Evolutionary conservation across 2,329 filamentous ascomycete species (phyloP).

Genomic region (Leptographium radiaticola): DNA sequence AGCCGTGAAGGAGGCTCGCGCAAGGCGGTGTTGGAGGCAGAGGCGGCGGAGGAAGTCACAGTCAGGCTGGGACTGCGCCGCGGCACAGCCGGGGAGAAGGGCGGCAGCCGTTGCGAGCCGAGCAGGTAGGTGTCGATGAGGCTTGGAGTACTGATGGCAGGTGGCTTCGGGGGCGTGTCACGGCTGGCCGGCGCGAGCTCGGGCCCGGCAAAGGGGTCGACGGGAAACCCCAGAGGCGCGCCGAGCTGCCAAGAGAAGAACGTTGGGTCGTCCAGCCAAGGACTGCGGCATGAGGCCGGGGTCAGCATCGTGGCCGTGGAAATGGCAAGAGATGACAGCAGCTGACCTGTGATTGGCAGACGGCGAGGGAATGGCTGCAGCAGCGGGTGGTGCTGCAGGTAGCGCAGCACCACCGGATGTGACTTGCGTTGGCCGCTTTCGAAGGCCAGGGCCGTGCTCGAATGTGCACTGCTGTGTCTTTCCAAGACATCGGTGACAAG

Average conservation of each 20-base stretch:
- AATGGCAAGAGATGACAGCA: background rate
- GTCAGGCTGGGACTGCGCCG: background rate
- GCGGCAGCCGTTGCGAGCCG: background rate
- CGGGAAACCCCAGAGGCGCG: background rate
- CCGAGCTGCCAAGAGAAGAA: background rate
- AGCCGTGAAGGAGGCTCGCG: too few relatives aligned
- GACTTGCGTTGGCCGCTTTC: background rate
- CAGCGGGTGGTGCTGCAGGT: background rate
- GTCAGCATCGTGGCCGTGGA: background rate
- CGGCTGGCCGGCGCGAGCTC: too few relatives aligned
- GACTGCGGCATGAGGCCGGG: background rate
- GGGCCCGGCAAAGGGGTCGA: background rate
- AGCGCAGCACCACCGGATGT: background rate
- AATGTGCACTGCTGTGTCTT: slow-evolving; percentile 8
- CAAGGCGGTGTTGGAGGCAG: background rate
- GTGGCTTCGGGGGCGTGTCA: too few relatives aligned
- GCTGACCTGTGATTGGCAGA: background rate
- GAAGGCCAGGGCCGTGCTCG: slow-evolving; percentile 6
- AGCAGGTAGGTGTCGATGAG: too few relatives aligned
- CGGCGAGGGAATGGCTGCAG: background rate
- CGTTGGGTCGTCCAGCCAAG: background rate
- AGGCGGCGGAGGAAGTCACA: background rate
- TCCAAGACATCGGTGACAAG: slow-evolving; percentile 7
- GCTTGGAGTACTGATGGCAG: too few relatives aligned
- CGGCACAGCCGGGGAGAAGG: background rate